A percentile compares a stretch with the other conserved stretches of the same genome.
These are phyloP conservation scores for Pestalotiopsis sp. DNA, from an alignment of 2,329 filamentous ascomycete species.

Conservation along the genomic window DNA sequence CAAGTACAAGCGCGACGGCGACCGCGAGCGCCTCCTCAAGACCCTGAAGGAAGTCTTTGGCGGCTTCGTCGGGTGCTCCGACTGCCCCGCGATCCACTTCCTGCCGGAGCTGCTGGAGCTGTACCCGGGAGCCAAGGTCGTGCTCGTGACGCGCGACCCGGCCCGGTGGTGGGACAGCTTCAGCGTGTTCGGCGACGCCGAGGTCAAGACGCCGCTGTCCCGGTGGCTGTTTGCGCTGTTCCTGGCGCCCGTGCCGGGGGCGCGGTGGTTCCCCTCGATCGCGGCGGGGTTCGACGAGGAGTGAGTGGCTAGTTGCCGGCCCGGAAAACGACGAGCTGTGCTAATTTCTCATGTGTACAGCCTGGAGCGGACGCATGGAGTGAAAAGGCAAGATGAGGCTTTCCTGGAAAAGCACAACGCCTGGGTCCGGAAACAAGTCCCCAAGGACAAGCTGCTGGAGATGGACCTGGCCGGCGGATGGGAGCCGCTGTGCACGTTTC, in stretches of 20 bases:
- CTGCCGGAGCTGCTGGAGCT: constrained; percentile 46
- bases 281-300: constrained; percentile 8
- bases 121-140: constrained; percentile 50
- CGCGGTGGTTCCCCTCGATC: constrained; percentile 13
- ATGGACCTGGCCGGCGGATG: constrained; percentile 25
- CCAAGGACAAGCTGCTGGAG: constrained; percentile 19
- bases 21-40: constrained; percentile 28
- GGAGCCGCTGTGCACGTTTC: constrained; percentile 26
- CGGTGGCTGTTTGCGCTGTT: neutral
- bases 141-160: constrained; percentile 39
- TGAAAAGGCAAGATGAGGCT: neutral
- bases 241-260: constrained; percentile 13
- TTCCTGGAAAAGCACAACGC: constrained; percentile 11
- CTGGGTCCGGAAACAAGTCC: constrained; percentile 11
- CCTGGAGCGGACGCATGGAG: neutral
- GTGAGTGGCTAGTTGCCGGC: neutral
- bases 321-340: too few relatives aligned
- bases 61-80: constrained; percentile 47
- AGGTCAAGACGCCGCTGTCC: neutral
- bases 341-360: too few relatives aligned
- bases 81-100: constrained; percentile 42
- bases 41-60: constrained; percentile 36
- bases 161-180: constrained; percentile 36
- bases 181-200: neutral
- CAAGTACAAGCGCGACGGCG: constrained; percentile 24